Evolutionary conservation across 176 grass and related monocot genomes (phyloP).

Genomic region (Ampelocalamus luodianensis): DNA sequence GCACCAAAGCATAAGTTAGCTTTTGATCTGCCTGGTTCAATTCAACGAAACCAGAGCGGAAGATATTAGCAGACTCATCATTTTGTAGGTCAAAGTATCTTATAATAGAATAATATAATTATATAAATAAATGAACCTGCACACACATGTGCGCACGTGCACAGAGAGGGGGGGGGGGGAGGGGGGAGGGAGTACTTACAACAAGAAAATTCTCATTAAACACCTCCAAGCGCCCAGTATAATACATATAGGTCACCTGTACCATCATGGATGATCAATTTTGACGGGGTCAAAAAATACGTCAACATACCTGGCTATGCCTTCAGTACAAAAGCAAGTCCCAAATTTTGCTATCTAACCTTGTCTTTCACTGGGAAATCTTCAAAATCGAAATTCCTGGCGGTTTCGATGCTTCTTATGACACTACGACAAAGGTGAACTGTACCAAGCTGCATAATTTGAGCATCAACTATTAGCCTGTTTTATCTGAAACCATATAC

Average conservation of each 20-base stretch:
- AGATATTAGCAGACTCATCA: conserved; percentile 28
- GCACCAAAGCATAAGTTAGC: conserved; percentile 80
- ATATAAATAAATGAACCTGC: not conserved
- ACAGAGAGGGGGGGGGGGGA: not conserved
- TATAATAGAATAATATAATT: not conserved
- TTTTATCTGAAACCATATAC: not conserved
- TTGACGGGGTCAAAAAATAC: conserved; percentile 13
- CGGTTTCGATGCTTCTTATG: conserved; percentile 96
- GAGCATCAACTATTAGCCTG: conserved; percentile 3
- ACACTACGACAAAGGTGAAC: conserved; percentile 92
- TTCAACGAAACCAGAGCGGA: conserved; percentile 39
- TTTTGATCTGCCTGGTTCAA: conserved; percentile 87
- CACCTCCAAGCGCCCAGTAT: conserved; percentile 86
- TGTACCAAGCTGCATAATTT: conserved; percentile 93
- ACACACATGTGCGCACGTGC: not conserved
- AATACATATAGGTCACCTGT: conserved; percentile 99
- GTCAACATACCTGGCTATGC: conserved; percentile 5
- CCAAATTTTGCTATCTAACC: conserved; percentile 46
- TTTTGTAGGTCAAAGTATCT: conserved; percentile 16
- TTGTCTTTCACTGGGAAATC: conserved; percentile 95
- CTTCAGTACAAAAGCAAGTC: conserved; percentile 20
- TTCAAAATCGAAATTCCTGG: conserved; percentile 96
- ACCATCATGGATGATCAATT: conserved; percentile 36
- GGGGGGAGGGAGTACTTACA: conserved; percentile 47
- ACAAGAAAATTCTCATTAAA: conserved; percentile 94